Evolutionary conservation across 2,329 filamentous ascomycete genomes (phyloP).

Genomic region (Colletotrichum echinochloae): DNA sequence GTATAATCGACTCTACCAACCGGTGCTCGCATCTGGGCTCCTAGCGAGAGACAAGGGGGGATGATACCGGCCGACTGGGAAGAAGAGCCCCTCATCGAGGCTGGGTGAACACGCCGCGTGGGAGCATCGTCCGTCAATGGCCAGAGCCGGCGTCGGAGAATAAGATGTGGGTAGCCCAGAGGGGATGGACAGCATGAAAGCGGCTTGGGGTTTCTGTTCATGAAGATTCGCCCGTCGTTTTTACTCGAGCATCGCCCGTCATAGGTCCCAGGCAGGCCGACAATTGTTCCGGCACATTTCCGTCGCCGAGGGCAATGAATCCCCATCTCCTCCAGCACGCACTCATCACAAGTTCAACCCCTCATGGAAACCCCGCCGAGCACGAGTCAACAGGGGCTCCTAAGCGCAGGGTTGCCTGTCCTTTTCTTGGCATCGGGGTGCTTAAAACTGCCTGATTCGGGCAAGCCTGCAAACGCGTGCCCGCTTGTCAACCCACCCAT

Average conservation of each 20-base stretch:
- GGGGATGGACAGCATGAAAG: not conserved
- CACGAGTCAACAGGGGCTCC: conserved; percentile 33
- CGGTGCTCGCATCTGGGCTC: conserved; percentile 14
- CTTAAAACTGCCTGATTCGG: not conserved
- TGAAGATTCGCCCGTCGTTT: not conserved
- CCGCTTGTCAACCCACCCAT: conserved; percentile 14
- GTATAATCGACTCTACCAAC: not conserved
- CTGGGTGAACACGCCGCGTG: conserved; percentile 22
- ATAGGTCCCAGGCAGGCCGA: too few relatives aligned
- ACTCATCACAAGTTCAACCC: not conserved
- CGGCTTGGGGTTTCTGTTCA: not conserved
- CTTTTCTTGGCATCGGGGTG: not conserved
- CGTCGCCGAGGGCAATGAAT: not conserved
- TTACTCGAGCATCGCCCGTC: not conserved
- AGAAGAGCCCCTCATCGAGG: conserved; percentile 29
- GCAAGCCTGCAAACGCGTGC: conserved; percentile 3
- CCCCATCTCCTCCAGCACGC: conserved; percentile 14
- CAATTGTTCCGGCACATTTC: too few relatives aligned
- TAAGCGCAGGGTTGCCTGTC: conserved; percentile 33
- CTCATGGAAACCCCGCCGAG: conserved; percentile 22
- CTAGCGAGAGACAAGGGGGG: conserved; percentile 26
- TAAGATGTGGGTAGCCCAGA: not conserved
- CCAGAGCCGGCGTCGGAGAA: not conserved
- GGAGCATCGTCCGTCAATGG: not conserved
- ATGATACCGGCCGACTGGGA: conserved; percentile 41